These are phyloP conservation scores for Noccaea caerulescens DNA, from an alignment of 345 rosid genomes.

Conservation along the genomic window DNA sequence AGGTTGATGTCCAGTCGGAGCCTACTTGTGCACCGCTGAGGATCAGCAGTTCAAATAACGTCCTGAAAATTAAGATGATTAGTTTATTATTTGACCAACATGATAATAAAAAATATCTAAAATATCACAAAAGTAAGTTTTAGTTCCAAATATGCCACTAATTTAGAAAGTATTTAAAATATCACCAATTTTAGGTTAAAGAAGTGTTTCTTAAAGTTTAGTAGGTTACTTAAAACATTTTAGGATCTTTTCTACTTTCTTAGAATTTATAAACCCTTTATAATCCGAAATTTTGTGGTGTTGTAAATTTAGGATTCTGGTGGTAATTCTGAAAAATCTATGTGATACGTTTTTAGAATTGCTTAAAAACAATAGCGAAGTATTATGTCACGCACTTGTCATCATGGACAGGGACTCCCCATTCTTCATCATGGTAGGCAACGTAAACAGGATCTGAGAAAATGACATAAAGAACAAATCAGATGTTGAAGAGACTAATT, in stretches of 20 bases:
- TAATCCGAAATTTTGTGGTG: not conserved
- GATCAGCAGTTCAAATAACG: constrained; percentile 65
- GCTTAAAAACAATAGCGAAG: not conserved
- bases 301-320: not conserved
- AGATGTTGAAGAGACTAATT: not conserved
- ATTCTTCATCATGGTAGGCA: constrained; percentile 81
- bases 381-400: constrained; percentile 53
- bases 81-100: constrained; percentile 9
- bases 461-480: constrained; percentile 16
- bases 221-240: not conserved
- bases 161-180: not conserved
- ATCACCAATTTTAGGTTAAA: not conserved
- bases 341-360: not conserved
- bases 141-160: not conserved
- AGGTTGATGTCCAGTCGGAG: constrained; percentile 69
- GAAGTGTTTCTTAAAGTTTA: not conserved
- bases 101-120: not conserved
- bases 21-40: constrained; percentile 77
- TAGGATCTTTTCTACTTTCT: not conserved
- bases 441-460: constrained; percentile 67
- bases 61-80: constrained; percentile 43
- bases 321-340: not conserved
- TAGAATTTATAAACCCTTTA: not conserved
- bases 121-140: not conserved
- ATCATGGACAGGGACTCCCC: constrained; percentile 83